A percentile compares a stretch with the other conserved stretches of the same genome.
Conservation (phyloP, 306 rosid genomes). For the Pterocarpus santalinus region DNA sequence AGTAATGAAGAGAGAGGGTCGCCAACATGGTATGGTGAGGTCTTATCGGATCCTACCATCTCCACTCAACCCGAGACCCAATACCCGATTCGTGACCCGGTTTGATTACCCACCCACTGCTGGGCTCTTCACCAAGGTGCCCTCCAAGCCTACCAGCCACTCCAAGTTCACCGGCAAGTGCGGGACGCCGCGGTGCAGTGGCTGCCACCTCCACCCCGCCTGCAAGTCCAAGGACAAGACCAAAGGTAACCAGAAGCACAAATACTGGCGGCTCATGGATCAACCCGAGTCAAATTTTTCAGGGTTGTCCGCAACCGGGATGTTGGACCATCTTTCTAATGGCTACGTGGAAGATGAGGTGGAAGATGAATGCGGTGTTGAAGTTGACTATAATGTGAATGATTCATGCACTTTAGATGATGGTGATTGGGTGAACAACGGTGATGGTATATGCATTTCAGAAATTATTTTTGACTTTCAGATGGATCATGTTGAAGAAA, state of each 20-base stretch:
- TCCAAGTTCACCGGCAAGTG: constrained; percentile 86
- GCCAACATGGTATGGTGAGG: constrained; percentile 83
- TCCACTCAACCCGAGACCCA: constrained; percentile 55
- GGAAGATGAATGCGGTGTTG: constrained; percentile 27
- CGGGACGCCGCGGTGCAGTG: constrained; percentile 48
- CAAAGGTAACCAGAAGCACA: constrained; percentile 68
- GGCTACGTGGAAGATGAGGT: constrained; percentile 12
- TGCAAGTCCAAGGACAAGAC: constrained; percentile 68
- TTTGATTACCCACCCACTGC: constrained; percentile 63
- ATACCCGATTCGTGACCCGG: constrained; percentile 47
- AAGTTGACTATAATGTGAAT: constrained; percentile 28
- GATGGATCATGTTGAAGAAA: constrained; percentile 53
- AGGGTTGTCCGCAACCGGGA: constrained; percentile 54
- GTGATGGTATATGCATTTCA: constrained; percentile 46
- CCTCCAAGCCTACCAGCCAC: constrained; percentile 77
- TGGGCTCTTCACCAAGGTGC: constrained; percentile 65
- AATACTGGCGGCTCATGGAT: constrained; percentile 39
- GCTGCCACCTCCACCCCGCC: constrained; percentile 63
- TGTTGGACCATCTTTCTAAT: constrained; percentile 49
- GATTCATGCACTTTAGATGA: constrained; percentile 1
- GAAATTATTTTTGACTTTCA: constrained; percentile 45
- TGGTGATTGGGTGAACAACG: constrained; percentile 14
- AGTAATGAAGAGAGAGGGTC: constrained; percentile 84
- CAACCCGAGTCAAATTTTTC: constrained; percentile 39
- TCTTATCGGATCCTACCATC: constrained; percentile 59